phyloP scores from a whole-genome alignment of 2,329 filamentous ascomycete species.

The Fusarium domesticum region DNA sequence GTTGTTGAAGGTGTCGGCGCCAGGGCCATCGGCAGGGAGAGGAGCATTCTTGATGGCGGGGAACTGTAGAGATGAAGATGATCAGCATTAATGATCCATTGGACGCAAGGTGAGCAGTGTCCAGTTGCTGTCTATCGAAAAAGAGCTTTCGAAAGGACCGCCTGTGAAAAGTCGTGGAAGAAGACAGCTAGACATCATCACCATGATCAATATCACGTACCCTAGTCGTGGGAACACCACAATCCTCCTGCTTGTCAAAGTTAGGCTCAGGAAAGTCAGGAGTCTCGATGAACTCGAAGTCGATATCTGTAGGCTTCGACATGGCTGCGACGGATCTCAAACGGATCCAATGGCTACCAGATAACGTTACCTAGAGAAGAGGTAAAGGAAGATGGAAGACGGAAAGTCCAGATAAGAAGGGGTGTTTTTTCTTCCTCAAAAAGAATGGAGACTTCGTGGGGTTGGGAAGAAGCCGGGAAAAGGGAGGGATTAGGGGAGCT shows the following conservation, averaged over 20 bases:
- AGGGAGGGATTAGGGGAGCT: no score
- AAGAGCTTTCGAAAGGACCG: background rate
- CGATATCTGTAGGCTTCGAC: constrained; percentile 35
- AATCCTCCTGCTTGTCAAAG: constrained; percentile 66
- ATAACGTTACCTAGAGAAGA: constrained; percentile 16
- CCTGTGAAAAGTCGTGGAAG: constrained; percentile 3
- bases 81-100: constrained; percentile 3
- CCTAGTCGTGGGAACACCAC: constrained; percentile 42
- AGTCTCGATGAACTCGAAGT: constrained; percentile 44
- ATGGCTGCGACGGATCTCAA: constrained; percentile 30
- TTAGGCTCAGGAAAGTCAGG: constrained; percentile 47
- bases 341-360: constrained; percentile 26
- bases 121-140: constrained; percentile 29
- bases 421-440: constrained; percentile 19
- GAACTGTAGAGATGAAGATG: constrained; percentile 22
- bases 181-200: constrained; percentile 17
- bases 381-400: constrained; percentile 12
- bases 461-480: background rate
- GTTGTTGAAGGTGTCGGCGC: constrained; percentile 86
- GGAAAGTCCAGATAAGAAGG: background rate
- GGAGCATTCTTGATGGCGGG: constrained; percentile 89
- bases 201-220: constrained; percentile 24
- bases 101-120: background rate
- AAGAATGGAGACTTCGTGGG: background rate
- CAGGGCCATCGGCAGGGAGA: constrained; percentile 82